Conservation (phyloP, 352 stramenopile species). For the Hyaloperonospora arabidopsidis region DNA sequence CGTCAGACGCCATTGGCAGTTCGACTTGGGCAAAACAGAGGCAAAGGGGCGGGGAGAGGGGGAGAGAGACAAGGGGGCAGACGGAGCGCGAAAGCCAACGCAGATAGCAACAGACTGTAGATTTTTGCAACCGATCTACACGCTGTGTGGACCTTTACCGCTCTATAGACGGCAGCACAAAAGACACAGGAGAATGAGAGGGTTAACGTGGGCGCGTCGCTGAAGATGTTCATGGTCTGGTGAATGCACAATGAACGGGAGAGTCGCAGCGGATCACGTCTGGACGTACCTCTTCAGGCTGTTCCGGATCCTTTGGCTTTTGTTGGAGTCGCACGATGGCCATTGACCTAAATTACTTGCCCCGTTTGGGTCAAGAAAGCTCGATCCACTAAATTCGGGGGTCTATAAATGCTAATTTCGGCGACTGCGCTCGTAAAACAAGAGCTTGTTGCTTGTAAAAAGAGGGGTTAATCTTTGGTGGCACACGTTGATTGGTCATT, state of each 20-base stretch:
- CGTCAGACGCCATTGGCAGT: slow-evolving; percentile 14
- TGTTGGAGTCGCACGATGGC: slow-evolving; percentile 2
- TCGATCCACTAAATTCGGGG: slow-evolving; percentile 2
- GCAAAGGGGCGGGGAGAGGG: slow-evolving; percentile 2
- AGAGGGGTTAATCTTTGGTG: slow-evolving; percentile 31
- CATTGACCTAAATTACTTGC: slow-evolving; percentile 1
- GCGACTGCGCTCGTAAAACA: background rate
- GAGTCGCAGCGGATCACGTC: background rate
- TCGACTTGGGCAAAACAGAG: background rate
- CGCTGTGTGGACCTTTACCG: slow-evolving; percentile 3
- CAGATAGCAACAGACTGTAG: slow-evolving; percentile 8
- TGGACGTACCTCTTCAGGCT: slow-evolving; percentile 11
- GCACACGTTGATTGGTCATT: slow-evolving; percentile 38
- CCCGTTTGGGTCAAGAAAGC: slow-evolving; percentile 1
- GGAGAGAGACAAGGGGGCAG: slow-evolving; percentile 1
- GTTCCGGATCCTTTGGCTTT: slow-evolving; percentile 4
- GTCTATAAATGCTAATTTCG: background rate
- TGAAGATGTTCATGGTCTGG: background rate
- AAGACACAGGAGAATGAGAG: slow-evolving; percentile 7
- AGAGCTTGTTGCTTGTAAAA: slow-evolving; percentile 20
- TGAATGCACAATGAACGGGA: slow-evolving; percentile 5
- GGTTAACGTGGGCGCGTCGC: background rate
- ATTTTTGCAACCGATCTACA: slow-evolving; percentile 19
- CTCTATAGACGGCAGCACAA: slow-evolving; percentile 3
- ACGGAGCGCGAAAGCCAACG: slow-evolving; percentile 12